Evolutionary conservation across 108 stramenopile genomes (phyloP), one percentile per base, ranked within the genome.

Genomic region (Nitzschia putrida): DNA sequence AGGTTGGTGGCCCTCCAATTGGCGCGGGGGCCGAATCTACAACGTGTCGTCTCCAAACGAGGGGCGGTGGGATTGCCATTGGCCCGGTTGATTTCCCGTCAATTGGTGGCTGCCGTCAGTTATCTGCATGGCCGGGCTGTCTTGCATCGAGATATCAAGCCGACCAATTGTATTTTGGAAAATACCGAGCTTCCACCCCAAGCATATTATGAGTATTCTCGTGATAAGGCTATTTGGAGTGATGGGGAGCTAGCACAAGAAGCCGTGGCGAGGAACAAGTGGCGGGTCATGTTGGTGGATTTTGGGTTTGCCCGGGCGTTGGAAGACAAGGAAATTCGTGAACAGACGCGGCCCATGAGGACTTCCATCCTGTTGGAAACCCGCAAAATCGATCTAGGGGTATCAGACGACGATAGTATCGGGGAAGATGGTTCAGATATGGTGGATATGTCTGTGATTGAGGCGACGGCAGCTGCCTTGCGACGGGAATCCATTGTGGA

Each of bases 91-190:
- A 75, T 95, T 43, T 72, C 89, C 11, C 76, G 85, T 8, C 87
- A 95, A 56, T 55, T 95, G 50, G 76, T 90, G 51, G 66, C 69
- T 34, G 89, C 91, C n/a, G 83, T 95, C 5, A 82, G 81, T 29
- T 95, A 89, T 56, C 57, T 95, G 21, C 93, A 95, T 51, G 90
- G 90, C 2, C 82, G 90, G 22, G 93, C 83, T 8, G 89, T 92
- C 8, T 77, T 95, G 51, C 93, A 95, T 63, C 70, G 93, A n/a
- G 93, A 94, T 68, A 91, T 94, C 69, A 89, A 93, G 50, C 93
- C 93, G 0, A 80, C 86, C 57, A 93, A 93, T 68, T 85, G 77
- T 26, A 88, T 92, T 55, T 54, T 92, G 26, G 83, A 80, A 41
- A 82, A 83, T 57, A 81, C 60, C 16, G 60, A 86, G 37, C 16